phyloP scores from a whole-genome alignment of 331 rosid species.

The Malus hybrid region DNA sequence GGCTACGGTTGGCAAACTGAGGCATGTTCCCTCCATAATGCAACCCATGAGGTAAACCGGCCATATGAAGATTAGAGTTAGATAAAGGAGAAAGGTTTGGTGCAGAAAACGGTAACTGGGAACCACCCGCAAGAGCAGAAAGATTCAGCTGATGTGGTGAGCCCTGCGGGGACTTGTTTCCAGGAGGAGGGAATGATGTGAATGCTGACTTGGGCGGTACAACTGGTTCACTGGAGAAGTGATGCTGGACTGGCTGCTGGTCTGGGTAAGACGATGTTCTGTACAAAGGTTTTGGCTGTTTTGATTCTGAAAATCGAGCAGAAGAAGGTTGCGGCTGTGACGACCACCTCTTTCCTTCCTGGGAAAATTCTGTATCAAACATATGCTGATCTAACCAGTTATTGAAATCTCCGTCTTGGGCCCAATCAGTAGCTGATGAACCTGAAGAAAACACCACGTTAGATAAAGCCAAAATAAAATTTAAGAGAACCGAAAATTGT shows the following conservation, averaged over 20 bases:
- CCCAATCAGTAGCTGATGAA: constrained; percentile 42
- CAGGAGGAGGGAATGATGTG: constrained; percentile 69
- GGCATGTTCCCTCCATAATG: constrained; percentile 39
- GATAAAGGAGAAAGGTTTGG: constrained; percentile 37
- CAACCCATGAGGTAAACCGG: constrained; percentile 40
- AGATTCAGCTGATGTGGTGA: constrained; percentile 38
- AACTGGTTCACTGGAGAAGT: constrained; percentile 51
- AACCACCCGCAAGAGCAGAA: constrained; percentile 35
- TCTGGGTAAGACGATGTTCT: constrained; percentile 54
- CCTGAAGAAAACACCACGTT: constrained; percentile 18
- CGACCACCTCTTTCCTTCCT: constrained; percentile 57
- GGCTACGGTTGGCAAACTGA: constrained; percentile 33
- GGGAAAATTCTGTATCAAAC: constrained; percentile 33
- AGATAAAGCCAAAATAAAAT: not conserved
- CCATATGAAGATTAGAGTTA: constrained; percentile 40
- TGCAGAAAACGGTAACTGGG: constrained; percentile 36
- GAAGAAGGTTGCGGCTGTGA: constrained; percentile 47
- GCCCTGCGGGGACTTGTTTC: constrained; percentile 44
- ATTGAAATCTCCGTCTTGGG: constrained; percentile 34
- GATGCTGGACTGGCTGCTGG: constrained; percentile 41
- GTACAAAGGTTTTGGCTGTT: constrained; percentile 34
- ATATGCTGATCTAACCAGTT: constrained; percentile 54
- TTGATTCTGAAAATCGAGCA: constrained; percentile 25
- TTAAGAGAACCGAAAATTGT: not conserved
- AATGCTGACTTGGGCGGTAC: constrained; percentile 41